Percentiles rank a stretch among this genome's conserved stretches.
These are phyloP conservation scores for Trypanosoma avium DNA, from an alignment of 208 protist species.

Conservation along the genomic window DNA sequence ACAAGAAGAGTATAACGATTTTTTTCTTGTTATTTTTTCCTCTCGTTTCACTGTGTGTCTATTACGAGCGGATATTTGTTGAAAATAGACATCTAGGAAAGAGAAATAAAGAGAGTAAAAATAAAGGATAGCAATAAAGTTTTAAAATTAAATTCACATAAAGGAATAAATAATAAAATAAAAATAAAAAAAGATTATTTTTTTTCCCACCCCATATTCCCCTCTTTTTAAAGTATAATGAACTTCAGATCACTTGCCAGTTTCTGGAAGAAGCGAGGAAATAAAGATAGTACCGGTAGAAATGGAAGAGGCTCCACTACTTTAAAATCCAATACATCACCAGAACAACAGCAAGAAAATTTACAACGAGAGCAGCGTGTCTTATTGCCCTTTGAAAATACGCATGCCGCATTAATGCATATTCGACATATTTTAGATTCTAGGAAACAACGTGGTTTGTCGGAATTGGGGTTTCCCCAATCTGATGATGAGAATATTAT, in stretches of 20 bases:
- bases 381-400: constrained; percentile 21
- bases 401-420: constrained; percentile 58
- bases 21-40: no score
- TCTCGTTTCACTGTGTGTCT: no score
- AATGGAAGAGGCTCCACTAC: background rate
- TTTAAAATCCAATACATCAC: background rate
- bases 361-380: background rate
- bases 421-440: constrained; percentile 46
- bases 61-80: no score
- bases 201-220: constrained; percentile 10
- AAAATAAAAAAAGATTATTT: constrained; percentile 11
- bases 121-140: no score
- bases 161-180: no score
- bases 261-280: constrained; percentile 19
- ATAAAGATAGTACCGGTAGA: background rate
- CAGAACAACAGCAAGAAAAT: background rate
- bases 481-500: no score
- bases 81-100: background rate
- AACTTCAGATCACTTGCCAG: constrained; percentile 22
- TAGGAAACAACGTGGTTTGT: constrained; percentile 6
- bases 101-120: background rate
- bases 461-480: no score
- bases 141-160: no score
- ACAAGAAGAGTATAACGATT: no score
- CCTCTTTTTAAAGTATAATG: constrained; percentile 14